These are phyloP conservation scores for Fusarium udum DNA, from an alignment of 2,329 filamentous ascomycete species.

Conservation along the genomic window DNA sequence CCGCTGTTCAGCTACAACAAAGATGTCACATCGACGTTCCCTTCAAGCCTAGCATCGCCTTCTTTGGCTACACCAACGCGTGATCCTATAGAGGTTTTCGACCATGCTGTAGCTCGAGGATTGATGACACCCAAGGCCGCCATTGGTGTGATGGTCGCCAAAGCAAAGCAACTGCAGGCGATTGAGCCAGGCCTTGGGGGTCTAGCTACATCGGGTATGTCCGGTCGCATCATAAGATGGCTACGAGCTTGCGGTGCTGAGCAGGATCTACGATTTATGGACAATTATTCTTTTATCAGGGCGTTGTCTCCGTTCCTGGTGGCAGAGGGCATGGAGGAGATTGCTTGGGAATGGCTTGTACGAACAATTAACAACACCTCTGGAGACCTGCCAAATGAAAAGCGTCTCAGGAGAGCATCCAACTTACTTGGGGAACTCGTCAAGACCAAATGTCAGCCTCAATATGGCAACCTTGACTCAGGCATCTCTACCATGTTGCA, in stretches of 20 bases:
- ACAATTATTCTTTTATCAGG: constrained; percentile 50
- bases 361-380: constrained; percentile 49
- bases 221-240: constrained; percentile 62
- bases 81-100: constrained; percentile 65
- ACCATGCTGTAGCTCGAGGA: constrained; percentile 63
- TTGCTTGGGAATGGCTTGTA: constrained; percentile 64
- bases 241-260: constrained; percentile 61
- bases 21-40: constrained; percentile 32
- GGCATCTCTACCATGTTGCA: constrained; percentile 60
- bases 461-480: constrained; percentile 56
- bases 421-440: constrained; percentile 54
- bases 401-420: constrained; percentile 44
- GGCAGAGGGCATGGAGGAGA: constrained; percentile 60
- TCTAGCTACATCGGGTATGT: constrained; percentile 56
- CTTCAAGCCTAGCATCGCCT: constrained; percentile 17
- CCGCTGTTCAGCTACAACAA: constrained; percentile 60
- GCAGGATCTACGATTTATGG: constrained; percentile 56
- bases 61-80: constrained; percentile 28
- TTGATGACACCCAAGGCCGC: constrained; percentile 65
- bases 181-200: constrained; percentile 36
- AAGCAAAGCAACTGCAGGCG: constrained; percentile 55
- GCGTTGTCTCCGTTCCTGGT: constrained; percentile 61
- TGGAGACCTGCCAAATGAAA: constrained; percentile 27
- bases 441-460: constrained; percentile 52
- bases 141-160: constrained; percentile 62